A percentile compares a stretch with the other conserved stretches of the same genome.
Evolutionary conservation across 345 rosid genomes (phyloP).

Genomic region (Arabidopsis thaliana): TAIR10.1 NC_003074.8:6763501-6764000

Average conservation of each 20-base stretch:
- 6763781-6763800: slow-evolving; percentile 23
- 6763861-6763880: slow-evolving; percentile 41
- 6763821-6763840: slow-evolving; percentile 38
- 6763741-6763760: slow-evolving; percentile 29
- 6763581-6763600: slow-evolving; percentile 57
- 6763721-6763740: slow-evolving; percentile 24
- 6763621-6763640: slow-evolving; percentile 9
- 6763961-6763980: slow-evolving; percentile 79
- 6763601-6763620: background rate
- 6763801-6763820: slow-evolving; percentile 38
- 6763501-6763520: slow-evolving; percentile 65
- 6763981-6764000: slow-evolving; percentile 34
- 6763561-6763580: slow-evolving; percentile 60
- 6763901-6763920: slow-evolving; percentile 41
- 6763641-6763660: slow-evolving; percentile 12
- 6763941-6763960: slow-evolving; percentile 52
- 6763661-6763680: slow-evolving; percentile 11
- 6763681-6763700: slow-evolving; percentile 58
- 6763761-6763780: slow-evolving; percentile 20
- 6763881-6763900: slow-evolving; percentile 42
- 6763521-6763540: slow-evolving; percentile 62
- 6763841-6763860: slow-evolving; percentile 37
- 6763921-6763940: slow-evolving; percentile 73
- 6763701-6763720: slow-evolving; percentile 28
- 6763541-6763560: slow-evolving; percentile 70